Conservation (phyloP, 306 rosid genomes). For the Cicer pinnatifidum region DNA sequence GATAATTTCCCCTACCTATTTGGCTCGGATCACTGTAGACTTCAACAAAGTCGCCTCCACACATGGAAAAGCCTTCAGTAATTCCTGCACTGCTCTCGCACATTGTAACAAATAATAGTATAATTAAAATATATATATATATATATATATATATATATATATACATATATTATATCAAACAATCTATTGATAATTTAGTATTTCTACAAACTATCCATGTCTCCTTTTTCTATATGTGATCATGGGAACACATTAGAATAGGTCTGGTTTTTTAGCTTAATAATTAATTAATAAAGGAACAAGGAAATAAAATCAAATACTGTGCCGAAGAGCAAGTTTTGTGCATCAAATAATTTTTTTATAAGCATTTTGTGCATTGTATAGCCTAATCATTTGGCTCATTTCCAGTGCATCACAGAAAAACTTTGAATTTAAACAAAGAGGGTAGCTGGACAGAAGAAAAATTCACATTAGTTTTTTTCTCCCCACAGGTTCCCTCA, state of each 20-base stretch:
- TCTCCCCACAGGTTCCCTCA: too few species aligned
- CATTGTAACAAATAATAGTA: slow-evolving; percentile 31
- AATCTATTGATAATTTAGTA: slow-evolving; percentile 7
- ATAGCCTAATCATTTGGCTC: background rate
- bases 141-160: background rate
- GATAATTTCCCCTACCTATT: slow-evolving; percentile 61
- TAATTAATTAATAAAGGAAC: background rate
- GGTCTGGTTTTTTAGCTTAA: background rate
- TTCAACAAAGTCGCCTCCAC: slow-evolving; percentile 97
- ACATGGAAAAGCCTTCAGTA: slow-evolving; percentile 98
- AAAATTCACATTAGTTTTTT: background rate
- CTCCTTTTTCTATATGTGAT: slow-evolving; percentile 18
- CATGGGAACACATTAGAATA: slow-evolving; percentile 19
- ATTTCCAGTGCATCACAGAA: background rate
- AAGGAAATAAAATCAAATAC: slow-evolving; percentile 1
- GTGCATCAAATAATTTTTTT: background rate
- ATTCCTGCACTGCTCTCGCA: slow-evolving; percentile 82
- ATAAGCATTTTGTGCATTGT: background rate
- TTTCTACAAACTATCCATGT: slow-evolving; percentile 8
- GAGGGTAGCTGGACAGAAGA: slow-evolving; percentile 14
- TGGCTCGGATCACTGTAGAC: slow-evolving; percentile 86
- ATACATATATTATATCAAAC: background rate
- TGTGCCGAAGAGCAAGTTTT: background rate
- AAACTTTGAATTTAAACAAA: background rate
- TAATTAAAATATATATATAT: slow-evolving; percentile 27